A percentile compares a stretch with the other conserved stretches of the same genome.
phyloP scores from a whole-genome alignment of 768 basidiomycete genomes.

The Lyophyllum decastes region DNA sequence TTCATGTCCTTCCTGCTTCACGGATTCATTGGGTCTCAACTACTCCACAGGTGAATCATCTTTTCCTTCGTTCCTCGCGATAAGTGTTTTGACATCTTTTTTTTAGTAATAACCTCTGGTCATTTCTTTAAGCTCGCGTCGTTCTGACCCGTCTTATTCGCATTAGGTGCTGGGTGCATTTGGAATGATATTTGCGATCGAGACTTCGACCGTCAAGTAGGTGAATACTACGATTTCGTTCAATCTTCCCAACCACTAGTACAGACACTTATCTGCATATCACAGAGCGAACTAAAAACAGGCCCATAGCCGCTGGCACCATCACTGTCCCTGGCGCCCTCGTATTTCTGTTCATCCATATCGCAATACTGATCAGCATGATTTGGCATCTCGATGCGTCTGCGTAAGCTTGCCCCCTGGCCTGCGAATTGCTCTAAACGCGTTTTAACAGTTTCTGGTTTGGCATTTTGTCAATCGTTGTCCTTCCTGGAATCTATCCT shows the following conservation, averaged over 20 bases:
- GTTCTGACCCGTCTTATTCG: not conserved
- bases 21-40: conserved; percentile 16
- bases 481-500: conserved; percentile 32
- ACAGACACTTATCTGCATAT: not conserved
- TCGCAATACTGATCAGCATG: conserved; percentile 15
- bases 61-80: too few relatives aligned
- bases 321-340: conserved; percentile 32
- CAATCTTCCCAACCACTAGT: not conserved
- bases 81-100: not conserved
- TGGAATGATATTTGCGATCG: conserved; percentile 29
- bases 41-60: conserved; percentile 18
- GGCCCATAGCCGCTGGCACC: conserved; percentile 31
- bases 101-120: conserved; percentile 1
- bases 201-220: conserved; percentile 35
- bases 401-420: conserved; percentile 10
- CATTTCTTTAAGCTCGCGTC: too few relatives aligned
- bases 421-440: not conserved
- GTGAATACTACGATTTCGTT: conserved; percentile 15
- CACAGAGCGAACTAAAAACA: conserved; percentile 32
- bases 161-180: conserved; percentile 19
- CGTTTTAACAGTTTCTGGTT: conserved; percentile 5
- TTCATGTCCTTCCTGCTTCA: conserved; percentile 5
- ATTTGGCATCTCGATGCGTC: conserved; percentile 17
- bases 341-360: conserved; percentile 23
- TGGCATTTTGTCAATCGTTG: conserved; percentile 19